Conservation (phyloP, 2,329 filamentous ascomycete species). For the Myriosclerotinia scirpicola region DNA sequence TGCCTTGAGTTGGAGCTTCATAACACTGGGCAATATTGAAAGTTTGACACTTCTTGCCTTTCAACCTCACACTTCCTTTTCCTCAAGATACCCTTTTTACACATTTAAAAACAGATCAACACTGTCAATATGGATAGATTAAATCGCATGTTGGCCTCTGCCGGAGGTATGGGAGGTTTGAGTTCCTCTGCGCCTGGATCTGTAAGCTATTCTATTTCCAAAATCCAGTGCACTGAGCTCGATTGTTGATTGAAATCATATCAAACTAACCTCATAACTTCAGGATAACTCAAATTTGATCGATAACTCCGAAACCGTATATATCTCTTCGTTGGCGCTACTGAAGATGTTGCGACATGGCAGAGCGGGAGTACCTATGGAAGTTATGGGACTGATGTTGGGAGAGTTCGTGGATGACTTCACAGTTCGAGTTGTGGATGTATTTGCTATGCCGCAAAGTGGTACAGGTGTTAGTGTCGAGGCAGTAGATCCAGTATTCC, state of each 20-base stretch:
- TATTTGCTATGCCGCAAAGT: slow-evolving; percentile 99
- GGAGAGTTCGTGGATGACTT: slow-evolving; percentile 99
- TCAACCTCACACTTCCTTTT: background rate
- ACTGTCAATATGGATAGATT: slow-evolving; percentile 75
- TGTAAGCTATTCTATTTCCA: slow-evolving; percentile 47
- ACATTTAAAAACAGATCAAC: slow-evolving; percentile 15
- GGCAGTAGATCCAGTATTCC: slow-evolving; percentile 96
- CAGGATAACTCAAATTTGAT: slow-evolving; percentile 90
- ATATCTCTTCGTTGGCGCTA: slow-evolving; percentile 95
- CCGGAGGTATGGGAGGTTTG: slow-evolving; percentile 65
- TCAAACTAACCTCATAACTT: slow-evolving; percentile 25
- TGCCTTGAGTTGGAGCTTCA: slow-evolving; percentile 28
- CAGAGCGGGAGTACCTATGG: slow-evolving; percentile 96
- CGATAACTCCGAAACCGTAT: slow-evolving; percentile 98
- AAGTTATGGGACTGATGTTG: slow-evolving; percentile 99
- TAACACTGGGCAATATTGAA: slow-evolving; percentile 19
- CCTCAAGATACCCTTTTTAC: slow-evolving; percentile 13
- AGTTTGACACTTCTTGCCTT: slow-evolving; percentile 18
- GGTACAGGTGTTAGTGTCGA: slow-evolving; percentile 98
- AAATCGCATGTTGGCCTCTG: slow-evolving; percentile 79
- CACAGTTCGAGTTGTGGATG: slow-evolving; percentile 95
- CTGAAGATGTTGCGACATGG: slow-evolving; percentile 99
- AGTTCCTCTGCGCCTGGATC: slow-evolving; percentile 57
- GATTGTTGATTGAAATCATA: slow-evolving; percentile 20
- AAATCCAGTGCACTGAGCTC: slow-evolving; percentile 1